Conservation (phyloP, 805 yeast genomes). For the Vanderwaltozyma tropicalis region DNA sequence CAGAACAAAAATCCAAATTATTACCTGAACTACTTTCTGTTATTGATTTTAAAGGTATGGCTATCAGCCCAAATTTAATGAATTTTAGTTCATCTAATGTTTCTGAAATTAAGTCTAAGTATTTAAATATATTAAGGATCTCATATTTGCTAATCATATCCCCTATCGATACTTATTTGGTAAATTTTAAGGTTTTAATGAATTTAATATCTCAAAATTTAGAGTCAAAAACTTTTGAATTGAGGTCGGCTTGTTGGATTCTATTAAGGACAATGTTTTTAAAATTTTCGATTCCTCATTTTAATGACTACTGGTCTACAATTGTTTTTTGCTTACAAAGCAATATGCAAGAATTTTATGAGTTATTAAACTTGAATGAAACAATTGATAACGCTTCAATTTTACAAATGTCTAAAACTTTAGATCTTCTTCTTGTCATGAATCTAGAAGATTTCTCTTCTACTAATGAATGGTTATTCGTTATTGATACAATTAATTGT, state of each 20-base stretch:
- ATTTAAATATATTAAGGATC: slow-evolving; percentile 48
- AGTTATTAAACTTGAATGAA: slow-evolving; percentile 19
- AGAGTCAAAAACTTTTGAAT: slow-evolving; percentile 20
- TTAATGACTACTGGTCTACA: slow-evolving; percentile 60
- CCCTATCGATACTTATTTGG: slow-evolving; percentile 45
- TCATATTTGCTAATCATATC: slow-evolving; percentile 53
- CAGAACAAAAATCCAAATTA: slow-evolving; percentile 46
- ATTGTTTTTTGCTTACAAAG: slow-evolving; percentile 51
- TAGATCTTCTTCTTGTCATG: slow-evolving; percentile 62
- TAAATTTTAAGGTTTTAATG: slow-evolving; percentile 40
- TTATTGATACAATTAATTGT: slow-evolving; percentile 56
- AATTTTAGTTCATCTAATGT: slow-evolving; percentile 59
- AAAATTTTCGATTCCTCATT: slow-evolving; percentile 51
- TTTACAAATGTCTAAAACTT: slow-evolving; percentile 59
- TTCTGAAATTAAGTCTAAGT: slow-evolving; percentile 47
- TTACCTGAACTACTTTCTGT: slow-evolving; percentile 20
- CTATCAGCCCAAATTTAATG: slow-evolving; percentile 43
- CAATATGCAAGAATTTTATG: slow-evolving; percentile 23
- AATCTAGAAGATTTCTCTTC: slow-evolving; percentile 68
- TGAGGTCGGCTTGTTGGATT: slow-evolving; percentile 31
- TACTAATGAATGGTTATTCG: slow-evolving; percentile 72
- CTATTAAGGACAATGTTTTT: slow-evolving; percentile 57
- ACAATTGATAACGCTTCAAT: slow-evolving; percentile 27
- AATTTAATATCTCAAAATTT: slow-evolving; percentile 33
- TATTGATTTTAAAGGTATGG: slow-evolving; percentile 31